Evolutionary conservation across 116 monocot species (phyloP), one percentile per base, ranked within the genome.

Genomic region (Dioscorea cayenensis): DNA sequence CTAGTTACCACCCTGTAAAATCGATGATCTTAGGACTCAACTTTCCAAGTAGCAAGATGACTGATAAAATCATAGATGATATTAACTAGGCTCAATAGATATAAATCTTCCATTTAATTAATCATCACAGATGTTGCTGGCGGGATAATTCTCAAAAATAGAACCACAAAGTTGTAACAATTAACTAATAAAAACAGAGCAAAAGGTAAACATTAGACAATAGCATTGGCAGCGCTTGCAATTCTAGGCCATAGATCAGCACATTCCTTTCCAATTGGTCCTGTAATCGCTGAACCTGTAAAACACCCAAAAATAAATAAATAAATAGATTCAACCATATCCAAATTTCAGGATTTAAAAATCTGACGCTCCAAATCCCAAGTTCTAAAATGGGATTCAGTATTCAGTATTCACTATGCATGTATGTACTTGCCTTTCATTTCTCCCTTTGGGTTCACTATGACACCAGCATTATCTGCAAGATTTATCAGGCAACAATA

Each of bases 371-470:
- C 19, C 55, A 55, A 12, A 55, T 19, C 14, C 29, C 1, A 29
- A 3, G 1, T 17, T n/a, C n/a, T n/a, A n/a, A n/a, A n/a, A n/a
- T n/a, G 25, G 25, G 25, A 25, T 25, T 25, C 25, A 25, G 25
- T 25, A 25, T 25, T 25, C 25, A 25, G 25, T 25, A 25, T 25
- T 25, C 25, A 25, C 25, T 25, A 5, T 55, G n/a, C 16, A 55
- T 18, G 2, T 16, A n/a, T n/a, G 1, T 19, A 55, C 51, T 64
- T 51, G 83, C 87, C 87, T 79, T 87, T 87, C 87, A 87, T 87
- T 74, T 87, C 87, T 49, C 87, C 87, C 51, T 87, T 87, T 0
- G 87, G 87, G 61, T 87, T 87, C 51, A 87, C 84, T n/a, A 87
- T 87, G 0, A 87, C 87, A 12, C 87, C 87, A 67, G 87, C 87